Evolutionary conservation across 2,329 filamentous ascomycete genomes (phyloP), one percentile per base, ranked within the genome.

Genomic region (Bipolaris gigantea): DNA sequence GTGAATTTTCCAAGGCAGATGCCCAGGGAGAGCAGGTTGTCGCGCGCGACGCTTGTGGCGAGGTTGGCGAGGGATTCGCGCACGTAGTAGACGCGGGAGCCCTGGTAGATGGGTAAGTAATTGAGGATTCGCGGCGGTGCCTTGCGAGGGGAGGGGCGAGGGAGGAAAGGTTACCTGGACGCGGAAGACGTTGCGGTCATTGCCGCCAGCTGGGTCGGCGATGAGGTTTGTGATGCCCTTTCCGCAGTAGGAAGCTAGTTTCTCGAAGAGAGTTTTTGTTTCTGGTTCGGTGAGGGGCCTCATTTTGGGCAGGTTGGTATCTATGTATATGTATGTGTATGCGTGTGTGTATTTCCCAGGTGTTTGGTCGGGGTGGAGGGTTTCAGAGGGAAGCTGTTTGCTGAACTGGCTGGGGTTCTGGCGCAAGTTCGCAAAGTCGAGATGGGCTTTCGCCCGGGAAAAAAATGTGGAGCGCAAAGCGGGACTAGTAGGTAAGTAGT

Each of bases 1-100:
- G 92, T 97, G 79, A 97, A 95, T 74, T 97, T 96, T 69, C 92
- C 92, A 11, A 97, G 78, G 73, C 92, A 97, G 21, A 89, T 93
- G 23, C 93, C 93, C n/a, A 96, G 80, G 0, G 89, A 92, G 47
- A 97, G 84, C 1, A 97, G 84, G 71, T 88, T 89, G 63, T 90
- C 88, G 65, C 92, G 87, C 34, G 89, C 84, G 61, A 97, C 85
- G 19, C 89, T 92, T 4, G 90, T 95, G 30, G 94, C 92, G 35
- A 97, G 80, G 75, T 97, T 97, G 57, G 93, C 92, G 55, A 97
- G 83, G 1, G 89, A 91, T 60, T 95, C 86, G 57, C 89, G 87
- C 38, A 97, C 89, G 71, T 97, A 97, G 82, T 95, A 97, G 62
- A 96, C 90, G 60, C 92, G 85, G 68, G 85, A 86, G 64, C 89